Evolutionary conservation across 208 protist species (phyloP), one percentile per base, ranked within the genome.

Genomic region (Polymyxa betae): DNA sequence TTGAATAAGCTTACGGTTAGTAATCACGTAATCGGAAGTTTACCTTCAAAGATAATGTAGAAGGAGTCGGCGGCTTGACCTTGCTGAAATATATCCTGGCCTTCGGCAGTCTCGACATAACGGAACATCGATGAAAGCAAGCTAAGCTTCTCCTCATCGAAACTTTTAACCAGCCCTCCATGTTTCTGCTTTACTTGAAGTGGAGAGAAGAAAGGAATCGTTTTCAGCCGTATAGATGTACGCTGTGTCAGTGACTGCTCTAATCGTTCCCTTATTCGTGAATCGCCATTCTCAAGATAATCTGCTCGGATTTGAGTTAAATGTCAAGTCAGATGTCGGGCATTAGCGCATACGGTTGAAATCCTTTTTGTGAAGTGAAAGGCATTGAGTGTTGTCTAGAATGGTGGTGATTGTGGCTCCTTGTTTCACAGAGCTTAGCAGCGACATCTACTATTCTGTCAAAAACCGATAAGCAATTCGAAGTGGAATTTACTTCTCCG

Each of bases 21-120:
- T 29, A 60, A 60, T 24, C 49, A 60, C 49, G 24, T 29, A 24
- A 5, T 60, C 5, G n/a, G 72, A 12, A 82, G n/a, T n/a, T 5
- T 20, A 82, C 72, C 72, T 45, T 82, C 16, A 82, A 82, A n/a
- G 35, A 82, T 82, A n/a, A 82, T 35, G 72, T 82, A 82, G 72
- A 82, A 82, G 5, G 72, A 45, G 72, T 82, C 72, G 35, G 72
- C 72, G 35, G 16, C 16, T n/a, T 82, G 72, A 38, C 72, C 72
- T 82, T 82, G 72, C 72, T 82, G 72, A n/a, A 82, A 82, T 5
- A 82, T n/a, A n/a, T 82, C 72, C 35, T 82, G 72, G 40, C 72
- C 72, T 35, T 35, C 72, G 40, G 35, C 72, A 5, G n/a, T n/a
- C n/a, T 82, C 72, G 40, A 43, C 40, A 43, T 82, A 82, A 16